Conservation (phyloP, 2,329 filamentous ascomycete genomes). For the Aspergillus sp. region DNA sequence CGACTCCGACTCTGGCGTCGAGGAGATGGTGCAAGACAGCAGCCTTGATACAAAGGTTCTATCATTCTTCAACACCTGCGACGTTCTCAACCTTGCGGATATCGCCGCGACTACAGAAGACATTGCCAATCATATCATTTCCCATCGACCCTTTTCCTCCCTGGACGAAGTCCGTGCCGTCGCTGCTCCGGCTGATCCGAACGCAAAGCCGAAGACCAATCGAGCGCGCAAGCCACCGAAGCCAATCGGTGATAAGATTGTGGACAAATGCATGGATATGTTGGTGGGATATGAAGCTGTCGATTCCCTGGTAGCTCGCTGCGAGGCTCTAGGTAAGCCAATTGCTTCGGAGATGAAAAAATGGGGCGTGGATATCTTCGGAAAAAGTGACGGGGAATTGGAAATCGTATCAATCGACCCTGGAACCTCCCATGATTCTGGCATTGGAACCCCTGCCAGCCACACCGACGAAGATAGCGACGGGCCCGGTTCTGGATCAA, state of each 20-base stretch:
- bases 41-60: constrained; percentile 60
- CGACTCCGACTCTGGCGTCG: constrained; percentile 41
- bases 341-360: constrained; percentile 62
- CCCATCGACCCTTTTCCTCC: constrained; percentile 69
- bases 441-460: constrained; percentile 62
- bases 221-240: constrained; percentile 52
- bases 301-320: constrained; percentile 74
- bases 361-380: constrained; percentile 67
- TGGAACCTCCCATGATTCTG: constrained; percentile 58
- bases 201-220: constrained; percentile 45
- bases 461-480: constrained; percentile 48
- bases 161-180: constrained; percentile 67
- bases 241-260: constrained; percentile 63
- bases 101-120: constrained; percentile 73
- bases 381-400: constrained; percentile 60
- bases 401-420: constrained; percentile 55
- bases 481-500: constrained; percentile 30
- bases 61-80: constrained; percentile 78
- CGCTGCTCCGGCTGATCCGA: constrained; percentile 43
- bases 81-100: constrained; percentile 72
- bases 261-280: constrained; percentile 69
- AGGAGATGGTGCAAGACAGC: constrained; percentile 40
- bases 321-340: constrained; percentile 69
- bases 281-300: constrained; percentile 77
- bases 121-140: constrained; percentile 66